phyloP scores from a whole-genome alignment of 2,329 filamentous ascomycete species.

The Pestalotiopsis sp. region DNA sequence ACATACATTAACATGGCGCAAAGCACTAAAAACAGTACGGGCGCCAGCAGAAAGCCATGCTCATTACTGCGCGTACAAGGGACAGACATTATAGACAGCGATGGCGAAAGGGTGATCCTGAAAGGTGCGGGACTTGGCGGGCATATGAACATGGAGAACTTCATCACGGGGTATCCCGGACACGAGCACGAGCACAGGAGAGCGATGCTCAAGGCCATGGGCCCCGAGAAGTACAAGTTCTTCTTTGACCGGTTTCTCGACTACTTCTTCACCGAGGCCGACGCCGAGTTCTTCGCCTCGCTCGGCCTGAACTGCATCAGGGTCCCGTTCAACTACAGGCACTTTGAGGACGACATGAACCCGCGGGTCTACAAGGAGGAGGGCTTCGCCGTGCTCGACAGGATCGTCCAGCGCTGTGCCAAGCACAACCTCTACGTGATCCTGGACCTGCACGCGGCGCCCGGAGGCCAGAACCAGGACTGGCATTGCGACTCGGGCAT shows the following conservation, averaged over 20 bases:
- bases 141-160: slow-evolving; percentile 51
- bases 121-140: slow-evolving; percentile 42
- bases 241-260: slow-evolving; percentile 58
- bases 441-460: slow-evolving; percentile 43
- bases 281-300: slow-evolving; percentile 57
- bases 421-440: slow-evolving; percentile 41
- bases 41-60: slow-evolving; percentile 18
- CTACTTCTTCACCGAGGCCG: slow-evolving; percentile 58
- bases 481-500: slow-evolving; percentile 42
- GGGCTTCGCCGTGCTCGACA: slow-evolving; percentile 49
- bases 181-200: slow-evolving; percentile 56
- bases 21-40: not conserved
- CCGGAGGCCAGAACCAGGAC: slow-evolving; percentile 45
- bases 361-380: slow-evolving; percentile 45
- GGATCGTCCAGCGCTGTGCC: slow-evolving; percentile 44
- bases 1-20: not conserved
- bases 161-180: slow-evolving; percentile 61
- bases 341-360: slow-evolving; percentile 53
- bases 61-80: slow-evolving; percentile 33
- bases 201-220: slow-evolving; percentile 53
- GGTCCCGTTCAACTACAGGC: slow-evolving; percentile 60
- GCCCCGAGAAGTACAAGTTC: slow-evolving; percentile 56
- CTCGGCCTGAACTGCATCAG: slow-evolving; percentile 60
- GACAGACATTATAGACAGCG: slow-evolving; percentile 38
- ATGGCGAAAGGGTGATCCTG: slow-evolving; percentile 44